Evolutionary conservation across 2,329 filamentous ascomycete genomes (phyloP).

Genomic region (Fusarium kyushuense): DNA sequence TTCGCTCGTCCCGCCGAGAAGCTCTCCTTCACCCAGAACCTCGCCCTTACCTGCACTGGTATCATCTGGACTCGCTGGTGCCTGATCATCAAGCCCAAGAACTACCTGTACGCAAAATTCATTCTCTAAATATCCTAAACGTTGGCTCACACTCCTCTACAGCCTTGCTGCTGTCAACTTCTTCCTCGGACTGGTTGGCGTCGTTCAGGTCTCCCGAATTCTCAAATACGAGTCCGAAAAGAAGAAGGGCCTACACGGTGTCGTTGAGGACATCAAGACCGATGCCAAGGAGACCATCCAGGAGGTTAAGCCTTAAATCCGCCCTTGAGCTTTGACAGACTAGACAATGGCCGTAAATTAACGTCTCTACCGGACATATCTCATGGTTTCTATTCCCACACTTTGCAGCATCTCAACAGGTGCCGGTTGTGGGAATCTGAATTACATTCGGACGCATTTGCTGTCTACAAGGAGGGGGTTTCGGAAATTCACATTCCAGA

Average conservation of each 20-base stretch:
- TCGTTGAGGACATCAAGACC: conserved; percentile 58
- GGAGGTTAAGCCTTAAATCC: conserved; percentile 43
- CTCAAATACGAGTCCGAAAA: conserved; percentile 71
- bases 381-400: conserved; percentile 11
- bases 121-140: neutral
- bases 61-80: conserved; percentile 99
- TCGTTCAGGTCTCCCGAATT: conserved; percentile 85
- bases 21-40: conserved; percentile 93
- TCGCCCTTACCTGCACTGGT: conserved; percentile 88
- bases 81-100: conserved; percentile 94
- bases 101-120: conserved; percentile 76
- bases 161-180: conserved; percentile 97
- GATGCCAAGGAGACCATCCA: conserved; percentile 52
- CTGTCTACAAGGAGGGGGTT: conserved; percentile 19
- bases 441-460: neutral
- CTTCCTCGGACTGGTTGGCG: conserved; percentile 90
- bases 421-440: neutral
- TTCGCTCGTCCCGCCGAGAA: conserved; percentile 91
- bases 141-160: conserved; percentile 11
- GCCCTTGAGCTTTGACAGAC: neutral
- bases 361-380: conserved; percentile 12
- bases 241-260: conserved; percentile 60
- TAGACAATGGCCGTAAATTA: conserved; percentile 5
- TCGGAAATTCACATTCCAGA: conserved; percentile 6
- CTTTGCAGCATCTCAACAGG: neutral